Conservation (phyloP, 176 grass and related monocot genomes). For the Triticum turgidum region DNA sequence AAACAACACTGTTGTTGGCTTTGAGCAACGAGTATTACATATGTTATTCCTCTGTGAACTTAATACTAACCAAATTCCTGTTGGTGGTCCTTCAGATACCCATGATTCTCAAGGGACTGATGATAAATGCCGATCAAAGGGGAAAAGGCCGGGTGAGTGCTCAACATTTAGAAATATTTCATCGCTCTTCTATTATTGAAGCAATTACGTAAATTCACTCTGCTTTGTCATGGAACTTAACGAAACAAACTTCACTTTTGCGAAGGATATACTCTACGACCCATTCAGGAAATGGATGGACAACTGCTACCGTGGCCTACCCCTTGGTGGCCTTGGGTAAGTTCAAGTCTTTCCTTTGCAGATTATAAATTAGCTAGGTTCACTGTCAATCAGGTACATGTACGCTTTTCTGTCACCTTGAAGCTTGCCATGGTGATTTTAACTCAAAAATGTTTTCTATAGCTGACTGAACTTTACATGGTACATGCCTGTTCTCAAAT, state of each 20-base stretch:
- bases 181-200: not conserved
- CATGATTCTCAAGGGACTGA: slow-evolving; percentile 22
- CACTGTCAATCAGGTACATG: not conserved
- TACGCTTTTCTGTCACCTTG: not conserved
- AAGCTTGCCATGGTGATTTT: not conserved
- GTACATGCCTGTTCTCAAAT: slow-evolving; percentile 2
- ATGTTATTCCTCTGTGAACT: not conserved
- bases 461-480: slow-evolving; percentile 4
- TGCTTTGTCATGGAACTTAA: slow-evolving; percentile 13
- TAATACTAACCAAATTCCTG: not conserved
- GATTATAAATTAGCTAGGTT: not conserved
- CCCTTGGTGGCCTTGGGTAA: slow-evolving; percentile 82
- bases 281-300: slow-evolving; percentile 55
- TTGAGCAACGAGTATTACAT: not conserved
- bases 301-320: slow-evolving; percentile 60
- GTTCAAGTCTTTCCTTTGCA: not conserved
- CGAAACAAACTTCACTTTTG: not conserved
- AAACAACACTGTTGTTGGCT: not conserved
- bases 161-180: not conserved
- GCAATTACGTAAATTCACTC: not conserved
- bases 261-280: slow-evolving; percentile 43
- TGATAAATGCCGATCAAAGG: slow-evolving; percentile 23
- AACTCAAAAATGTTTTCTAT: not conserved
- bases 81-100: slow-evolving; percentile 38
- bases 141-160: slow-evolving; percentile 46